phyloP scores from a whole-genome alignment of 2,329 filamentous ascomycete species.

The Exutisphaerella laricina region DNA sequence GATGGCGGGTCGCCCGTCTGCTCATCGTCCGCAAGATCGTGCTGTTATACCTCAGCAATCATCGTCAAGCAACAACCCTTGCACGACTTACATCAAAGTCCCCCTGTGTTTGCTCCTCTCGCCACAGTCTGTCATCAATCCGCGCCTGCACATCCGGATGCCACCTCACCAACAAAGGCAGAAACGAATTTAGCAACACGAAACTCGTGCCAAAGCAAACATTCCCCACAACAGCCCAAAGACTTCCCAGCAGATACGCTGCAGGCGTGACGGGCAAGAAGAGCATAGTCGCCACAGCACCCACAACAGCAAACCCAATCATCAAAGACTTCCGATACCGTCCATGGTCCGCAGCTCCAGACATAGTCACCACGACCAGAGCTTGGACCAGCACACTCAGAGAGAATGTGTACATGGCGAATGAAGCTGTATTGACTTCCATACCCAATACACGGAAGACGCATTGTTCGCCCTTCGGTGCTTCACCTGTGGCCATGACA shows the following conservation, averaged over 20 bases:
- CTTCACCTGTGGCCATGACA: slow-evolving; percentile 1
- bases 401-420: slow-evolving; percentile 98
- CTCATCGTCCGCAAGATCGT: slow-evolving; percentile 4
- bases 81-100: slow-evolving; percentile 15
- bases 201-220: slow-evolving; percentile 93
- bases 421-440: slow-evolving; percentile 91
- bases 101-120: background rate
- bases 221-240: slow-evolving; percentile 86
- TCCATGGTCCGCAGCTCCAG: slow-evolving; percentile 90
- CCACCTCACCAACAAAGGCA: slow-evolving; percentile 83
- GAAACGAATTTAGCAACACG: slow-evolving; percentile 89
- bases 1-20: background rate
- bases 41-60: background rate
- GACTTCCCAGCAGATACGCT: slow-evolving; percentile 71
- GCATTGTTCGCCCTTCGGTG: slow-evolving; percentile 58
- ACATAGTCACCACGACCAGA: slow-evolving; percentile 90
- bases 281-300: slow-evolving; percentile 77
- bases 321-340: slow-evolving; percentile 80
- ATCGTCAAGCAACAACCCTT: background rate
- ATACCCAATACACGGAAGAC: slow-evolving; percentile 74
- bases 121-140: background rate
- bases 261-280: slow-evolving; percentile 73
- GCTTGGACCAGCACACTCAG: slow-evolving; percentile 85
- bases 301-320: slow-evolving; percentile 75
- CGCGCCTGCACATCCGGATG: slow-evolving; percentile 44